Evolutionary conservation across 768 basidiomycete genomes (phyloP).

Genomic region (Cyclocybe cylindracea): DNA sequence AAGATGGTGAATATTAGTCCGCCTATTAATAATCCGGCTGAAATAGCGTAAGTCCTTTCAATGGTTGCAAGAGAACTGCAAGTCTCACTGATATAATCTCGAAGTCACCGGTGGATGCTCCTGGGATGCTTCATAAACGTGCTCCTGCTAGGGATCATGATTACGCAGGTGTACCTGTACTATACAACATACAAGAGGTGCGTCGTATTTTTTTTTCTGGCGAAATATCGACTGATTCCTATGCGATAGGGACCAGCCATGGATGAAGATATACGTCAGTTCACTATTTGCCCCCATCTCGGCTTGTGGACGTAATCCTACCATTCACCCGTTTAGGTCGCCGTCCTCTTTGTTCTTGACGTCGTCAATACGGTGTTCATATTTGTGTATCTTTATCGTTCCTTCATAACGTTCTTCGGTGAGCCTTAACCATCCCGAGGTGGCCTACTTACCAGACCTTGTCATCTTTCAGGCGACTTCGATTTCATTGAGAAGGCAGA

Average conservation of each 20-base stretch:
- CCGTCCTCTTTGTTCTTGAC: constrained; percentile 8
- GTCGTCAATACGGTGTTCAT: constrained; percentile 2
- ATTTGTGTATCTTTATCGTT: constrained; percentile 9
- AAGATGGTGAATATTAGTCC: no score
- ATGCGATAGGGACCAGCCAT: constrained; percentile 6
- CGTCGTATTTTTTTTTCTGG: constrained; percentile 20
- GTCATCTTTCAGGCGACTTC: constrained; percentile 10
- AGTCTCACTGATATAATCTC: not conserved
- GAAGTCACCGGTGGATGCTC: constrained; percentile 15
- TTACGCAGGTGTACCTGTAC: constrained; percentile 14
- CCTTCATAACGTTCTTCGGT: constrained; percentile 7
- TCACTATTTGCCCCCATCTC: no score
- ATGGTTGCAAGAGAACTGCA: no score
- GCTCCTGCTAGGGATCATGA: constrained; percentile 16
- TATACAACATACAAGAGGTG: constrained; percentile 15
- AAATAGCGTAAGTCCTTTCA: no score
- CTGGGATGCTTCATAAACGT: constrained; percentile 15
- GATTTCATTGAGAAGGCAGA: constrained; percentile 12
- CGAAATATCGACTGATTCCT: not conserved
- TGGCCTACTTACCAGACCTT: not conserved
- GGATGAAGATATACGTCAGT: constrained; percentile 10
- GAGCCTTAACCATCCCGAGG: not conserved
- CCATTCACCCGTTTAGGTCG: constrained; percentile 2
- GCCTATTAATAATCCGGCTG: no score
- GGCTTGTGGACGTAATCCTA: not conserved